Evolutionary conservation across 2,329 filamentous ascomycete genomes (phyloP).

Genomic region (Aspergillus persii): DNA sequence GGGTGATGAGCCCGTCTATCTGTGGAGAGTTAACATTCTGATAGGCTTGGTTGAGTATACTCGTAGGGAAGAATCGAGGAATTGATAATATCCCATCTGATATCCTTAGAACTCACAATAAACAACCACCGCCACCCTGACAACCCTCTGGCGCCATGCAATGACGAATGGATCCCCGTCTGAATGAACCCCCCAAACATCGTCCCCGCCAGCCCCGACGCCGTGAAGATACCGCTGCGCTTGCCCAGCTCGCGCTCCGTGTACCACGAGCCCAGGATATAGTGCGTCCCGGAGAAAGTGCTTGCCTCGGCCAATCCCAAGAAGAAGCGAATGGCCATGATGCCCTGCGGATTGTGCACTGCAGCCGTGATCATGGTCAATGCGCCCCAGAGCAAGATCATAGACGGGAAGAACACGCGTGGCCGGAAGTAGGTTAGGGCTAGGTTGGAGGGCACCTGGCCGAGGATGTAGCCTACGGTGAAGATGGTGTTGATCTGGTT

Average conservation of each 20-base stretch:
- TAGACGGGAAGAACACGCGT: slow-evolving; percentile 25
- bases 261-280: slow-evolving; percentile 45
- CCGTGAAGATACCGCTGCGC: slow-evolving; percentile 36
- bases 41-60: too few relatives aligned
- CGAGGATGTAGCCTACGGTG: slow-evolving; percentile 26
- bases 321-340: slow-evolving; percentile 40
- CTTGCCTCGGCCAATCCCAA: slow-evolving; percentile 33
- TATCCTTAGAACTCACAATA: slow-evolving; percentile 20
- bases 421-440: slow-evolving; percentile 28
- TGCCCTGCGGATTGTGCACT: slow-evolving; percentile 26
- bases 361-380: slow-evolving; percentile 34
- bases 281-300: slow-evolving; percentile 36
- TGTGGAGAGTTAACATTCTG: background rate
- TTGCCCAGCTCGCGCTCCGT: slow-evolving; percentile 41
- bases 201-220: slow-evolving; percentile 32
- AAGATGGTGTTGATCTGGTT: slow-evolving; percentile 27
- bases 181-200: slow-evolving; percentile 40
- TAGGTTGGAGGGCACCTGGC: slow-evolving; percentile 24
- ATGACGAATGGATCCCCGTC: slow-evolving; percentile 32
- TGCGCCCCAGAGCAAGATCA: slow-evolving; percentile 31
- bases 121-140: slow-evolving; percentile 40
- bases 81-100: too few relatives aligned
- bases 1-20: slow-evolving; percentile 42
- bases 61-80: too few relatives aligned
- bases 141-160: slow-evolving; percentile 27